Conservation (phyloP, 257 asterid species). For the Dorcoceras hygrometricum region DNA sequence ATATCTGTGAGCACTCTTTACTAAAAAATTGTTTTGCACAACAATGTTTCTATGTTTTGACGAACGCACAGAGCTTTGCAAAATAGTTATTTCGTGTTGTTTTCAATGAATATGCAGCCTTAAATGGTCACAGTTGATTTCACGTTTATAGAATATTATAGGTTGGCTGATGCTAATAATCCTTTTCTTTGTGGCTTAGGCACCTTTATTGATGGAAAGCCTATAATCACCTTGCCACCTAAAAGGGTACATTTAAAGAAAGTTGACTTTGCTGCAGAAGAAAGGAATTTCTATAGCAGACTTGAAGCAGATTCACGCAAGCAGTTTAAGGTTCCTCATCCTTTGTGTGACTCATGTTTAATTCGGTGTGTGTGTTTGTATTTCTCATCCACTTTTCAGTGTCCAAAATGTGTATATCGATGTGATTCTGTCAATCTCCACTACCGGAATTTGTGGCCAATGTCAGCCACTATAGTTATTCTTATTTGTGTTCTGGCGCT, state of each 20-base stretch:
- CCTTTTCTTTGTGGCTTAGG: constrained; percentile 42
- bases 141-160: constrained; percentile 16
- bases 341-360: constrained; percentile 2
- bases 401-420: constrained; percentile 4
- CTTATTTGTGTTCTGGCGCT: background rate
- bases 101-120: background rate
- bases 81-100: background rate
- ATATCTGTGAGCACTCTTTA: background rate
- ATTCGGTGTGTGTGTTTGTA: background rate
- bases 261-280: constrained; percentile 81
- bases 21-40: background rate
- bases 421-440: constrained; percentile 11
- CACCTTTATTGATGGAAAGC: constrained; percentile 62
- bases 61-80: background rate
- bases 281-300: constrained; percentile 66
- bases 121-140: background rate
- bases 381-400: constrained; percentile 10
- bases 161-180: constrained; percentile 26
- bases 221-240: constrained; percentile 83
- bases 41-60: background rate
- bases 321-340: constrained; percentile 75
- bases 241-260: constrained; percentile 55
- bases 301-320: constrained; percentile 81
- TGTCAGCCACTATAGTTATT: constrained; percentile 11
- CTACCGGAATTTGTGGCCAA: constrained; percentile 3